Evolutionary conservation across 129 eudicot species (phyloP), one percentile per base, ranked within the genome.

Genomic region (Saussurea involucrata): DNA sequence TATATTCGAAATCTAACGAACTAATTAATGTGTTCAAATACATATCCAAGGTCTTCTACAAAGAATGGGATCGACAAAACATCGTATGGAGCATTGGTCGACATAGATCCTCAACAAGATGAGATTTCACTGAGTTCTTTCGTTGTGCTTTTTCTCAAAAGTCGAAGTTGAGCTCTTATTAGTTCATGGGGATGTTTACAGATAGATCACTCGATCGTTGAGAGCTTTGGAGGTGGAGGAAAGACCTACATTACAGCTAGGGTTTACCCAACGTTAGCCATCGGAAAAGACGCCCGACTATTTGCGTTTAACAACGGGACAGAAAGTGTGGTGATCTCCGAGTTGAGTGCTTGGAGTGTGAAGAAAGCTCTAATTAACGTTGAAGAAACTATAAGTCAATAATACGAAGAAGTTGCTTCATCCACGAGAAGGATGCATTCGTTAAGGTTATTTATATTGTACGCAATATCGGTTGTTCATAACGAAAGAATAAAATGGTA

Each of bases 341-440:
- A 66, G 37, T 61, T 86, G 65, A 80, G 22, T 66, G 90, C 87
- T 17, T 83, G 85, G 87, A 86, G 83, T 81, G 77, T 86, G 90
- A 83, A 83, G 58, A 76, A 71, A 71, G 90, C 90, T 36, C 79
- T 65, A 17, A 68, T 86, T 37, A 74, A 36, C 33, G 57, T 24
- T 10, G 74, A 40, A 37, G 60, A 21, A 69, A 44, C 8, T 32
- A 5, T 32, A 24, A 33, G 72, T 8, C 17, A 37, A 69, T 25
- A 20, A 69, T 44, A 1, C n/a, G 73, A 37, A 40, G 15, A 10
- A 10, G 15, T 9, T 40, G 49, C 49, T 40, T 40, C 49, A 40
- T 10, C 2, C 9, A 3, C 9, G 44, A 1, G 31, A 28, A 28
- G 31, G 11, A 37, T 37, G 12, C 44, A 36, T 40, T 10, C 15